Evolutionary conservation across 345 rosid genomes (phyloP).

Genomic region (Sonneratia alba): DNA sequence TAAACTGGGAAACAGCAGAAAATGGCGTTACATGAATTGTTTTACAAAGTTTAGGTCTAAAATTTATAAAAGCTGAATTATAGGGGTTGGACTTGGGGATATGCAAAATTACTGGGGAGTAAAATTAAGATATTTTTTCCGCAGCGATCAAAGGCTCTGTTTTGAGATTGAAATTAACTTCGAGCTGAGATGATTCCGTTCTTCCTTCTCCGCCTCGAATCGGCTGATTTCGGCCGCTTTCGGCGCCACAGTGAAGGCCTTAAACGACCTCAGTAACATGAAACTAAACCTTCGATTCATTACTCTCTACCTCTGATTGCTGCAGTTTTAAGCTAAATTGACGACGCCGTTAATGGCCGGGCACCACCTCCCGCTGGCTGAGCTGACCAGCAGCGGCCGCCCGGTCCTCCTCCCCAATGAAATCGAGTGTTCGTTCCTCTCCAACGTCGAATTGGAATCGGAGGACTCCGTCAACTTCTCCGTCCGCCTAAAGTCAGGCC

Average conservation of each 20-base stretch:
- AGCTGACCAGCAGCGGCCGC: constrained; percentile 65
- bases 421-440: constrained; percentile 66
- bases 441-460: constrained; percentile 63
- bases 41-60: background rate
- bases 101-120: too few relatives aligned
- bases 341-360: constrained; percentile 10
- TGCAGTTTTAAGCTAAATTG: background rate
- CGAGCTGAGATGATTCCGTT: background rate
- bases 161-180: too few relatives aligned
- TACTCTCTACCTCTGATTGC: background rate
- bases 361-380: constrained; percentile 21
- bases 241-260: background rate
- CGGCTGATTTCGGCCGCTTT: background rate
- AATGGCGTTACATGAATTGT: too few relatives aligned
- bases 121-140: too few relatives aligned
- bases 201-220: background rate
- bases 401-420: constrained; percentile 62
- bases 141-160: too few relatives aligned
- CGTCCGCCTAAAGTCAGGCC: constrained; percentile 43
- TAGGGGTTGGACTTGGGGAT: too few relatives aligned
- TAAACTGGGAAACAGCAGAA: background rate
- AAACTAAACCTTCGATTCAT: background rate
- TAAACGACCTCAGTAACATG: background rate
- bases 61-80: too few relatives aligned
- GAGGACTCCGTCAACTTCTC: constrained; percentile 39